Evolutionary conservation across 1,139 yeast species (phyloP).

Genomic region (Suhomyces taliae): DNA sequence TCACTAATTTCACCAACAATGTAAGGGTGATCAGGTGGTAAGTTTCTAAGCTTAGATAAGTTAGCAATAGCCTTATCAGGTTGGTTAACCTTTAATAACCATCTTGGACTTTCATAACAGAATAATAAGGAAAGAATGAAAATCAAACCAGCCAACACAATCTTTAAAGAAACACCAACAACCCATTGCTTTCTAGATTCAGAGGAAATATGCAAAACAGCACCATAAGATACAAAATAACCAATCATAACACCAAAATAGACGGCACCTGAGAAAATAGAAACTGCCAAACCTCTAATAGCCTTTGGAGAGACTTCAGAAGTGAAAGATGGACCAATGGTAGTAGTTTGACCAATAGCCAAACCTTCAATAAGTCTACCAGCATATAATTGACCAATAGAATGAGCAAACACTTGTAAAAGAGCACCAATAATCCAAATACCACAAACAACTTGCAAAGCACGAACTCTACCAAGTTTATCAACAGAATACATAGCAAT

Average conservation of each 20-base stretch:
- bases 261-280: constrained; percentile 56
- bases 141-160: constrained; percentile 44
- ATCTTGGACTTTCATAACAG: constrained; percentile 48
- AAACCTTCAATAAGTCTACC: constrained; percentile 57
- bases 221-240: constrained; percentile 49
- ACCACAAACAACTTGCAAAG: constrained; percentile 46
- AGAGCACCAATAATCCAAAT: constrained; percentile 50
- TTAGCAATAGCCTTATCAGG: constrained; percentile 36
- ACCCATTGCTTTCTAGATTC: constrained; percentile 38
- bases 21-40: constrained; percentile 52
- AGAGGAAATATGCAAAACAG: constrained; percentile 33
- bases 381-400: constrained; percentile 51
- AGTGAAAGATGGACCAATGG: constrained; percentile 55
- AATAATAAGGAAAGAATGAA: constrained; percentile 35
- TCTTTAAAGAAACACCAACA: constrained; percentile 24
- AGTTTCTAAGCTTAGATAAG: constrained; percentile 47
- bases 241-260: constrained; percentile 55
- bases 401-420: constrained; percentile 47
- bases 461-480: constrained; percentile 53
- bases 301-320: constrained; percentile 55
- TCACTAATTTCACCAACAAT: constrained; percentile 53
- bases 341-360: constrained; percentile 58
- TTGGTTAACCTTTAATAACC: constrained; percentile 40
- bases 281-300: constrained; percentile 52
- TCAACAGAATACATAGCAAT: constrained; percentile 53